Percentiles rank a stretch among this genome's conserved stretches.
These are phyloP conservation scores for Pulveroboletus frians DNA, from an alignment of 768 basidiomycete species.

Conservation along the genomic window DNA sequence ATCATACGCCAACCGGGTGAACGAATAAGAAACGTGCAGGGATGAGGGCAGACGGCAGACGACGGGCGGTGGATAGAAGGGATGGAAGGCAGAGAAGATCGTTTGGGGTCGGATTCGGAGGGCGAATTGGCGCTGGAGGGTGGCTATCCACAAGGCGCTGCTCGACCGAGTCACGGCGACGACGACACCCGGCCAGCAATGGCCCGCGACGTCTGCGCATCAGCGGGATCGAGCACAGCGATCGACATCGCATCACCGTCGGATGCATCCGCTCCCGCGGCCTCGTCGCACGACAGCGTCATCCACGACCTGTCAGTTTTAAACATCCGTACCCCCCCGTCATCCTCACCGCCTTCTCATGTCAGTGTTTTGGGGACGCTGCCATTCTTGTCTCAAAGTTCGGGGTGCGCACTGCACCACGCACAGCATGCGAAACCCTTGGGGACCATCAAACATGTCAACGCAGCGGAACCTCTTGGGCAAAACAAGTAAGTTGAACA, in stretches of 20 bases:
- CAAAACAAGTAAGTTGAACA: neutral
- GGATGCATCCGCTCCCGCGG: neutral
- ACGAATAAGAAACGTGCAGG: neutral
- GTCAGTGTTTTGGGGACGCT: neutral
- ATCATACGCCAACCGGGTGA: neutral
- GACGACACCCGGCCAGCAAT: too few species aligned
- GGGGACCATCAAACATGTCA: constrained; percentile 3
- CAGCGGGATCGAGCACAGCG: neutral
- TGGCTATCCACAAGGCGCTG: too few species aligned
- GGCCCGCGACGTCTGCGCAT: neutral
- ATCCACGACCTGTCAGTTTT: neutral
- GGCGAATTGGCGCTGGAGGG: too few species aligned
- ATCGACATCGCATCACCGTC: neutral
- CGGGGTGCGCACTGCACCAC: neutral
- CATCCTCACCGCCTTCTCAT: neutral
- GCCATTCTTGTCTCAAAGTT: neutral
- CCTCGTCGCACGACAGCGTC: neutral
- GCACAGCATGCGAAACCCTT: neutral
- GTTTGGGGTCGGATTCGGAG: too few species aligned
- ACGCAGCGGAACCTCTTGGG: neutral
- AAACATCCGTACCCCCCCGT: neutral
- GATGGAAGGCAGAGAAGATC: neutral
- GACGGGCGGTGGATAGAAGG: neutral
- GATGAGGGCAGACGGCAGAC: neutral
- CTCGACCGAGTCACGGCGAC: too few species aligned